Conservation (phyloP, 2,329 filamentous ascomycete species). For the Lasiodiplodia sp. region DNA sequence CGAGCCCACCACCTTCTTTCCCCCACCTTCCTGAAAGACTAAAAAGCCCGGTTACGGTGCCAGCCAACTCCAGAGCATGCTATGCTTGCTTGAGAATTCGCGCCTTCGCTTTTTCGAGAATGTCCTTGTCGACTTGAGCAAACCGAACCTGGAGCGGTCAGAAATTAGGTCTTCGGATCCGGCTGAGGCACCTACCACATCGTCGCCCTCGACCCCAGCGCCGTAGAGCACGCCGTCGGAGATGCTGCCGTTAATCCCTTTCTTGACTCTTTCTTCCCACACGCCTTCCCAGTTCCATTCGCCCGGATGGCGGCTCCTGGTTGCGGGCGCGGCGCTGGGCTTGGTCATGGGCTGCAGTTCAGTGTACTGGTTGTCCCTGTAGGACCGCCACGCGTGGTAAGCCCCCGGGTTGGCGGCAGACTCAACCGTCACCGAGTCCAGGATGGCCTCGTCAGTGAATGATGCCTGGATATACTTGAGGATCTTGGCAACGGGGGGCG, state of each 20-base stretch:
- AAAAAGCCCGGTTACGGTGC: background rate
- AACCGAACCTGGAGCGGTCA: conserved; percentile 48
- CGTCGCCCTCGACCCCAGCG: conserved; percentile 66
- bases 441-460: conserved; percentile 77
- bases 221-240: conserved; percentile 84
- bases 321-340: conserved; percentile 39
- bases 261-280: conserved; percentile 88
- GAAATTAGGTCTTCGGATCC: background rate
- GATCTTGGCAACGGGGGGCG: conserved; percentile 59
- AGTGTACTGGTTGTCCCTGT: conserved; percentile 55
- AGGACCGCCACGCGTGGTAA: conserved; percentile 90
- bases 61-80: background rate
- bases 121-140: conserved; percentile 44
- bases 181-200: conserved; percentile 65
- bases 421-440: conserved; percentile 81
- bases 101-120: conserved; percentile 41
- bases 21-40: background rate
- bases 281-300: conserved; percentile 99
- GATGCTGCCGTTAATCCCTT: conserved; percentile 76
- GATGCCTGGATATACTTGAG: conserved; percentile 81
- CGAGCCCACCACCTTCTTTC: background rate
- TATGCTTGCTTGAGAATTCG: conserved; percentile 21
- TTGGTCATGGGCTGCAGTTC: conserved; percentile 25
- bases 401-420: conserved; percentile 89
- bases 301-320: conserved; percentile 68